Percentiles rank a stretch among this genome's conserved stretches.
Evolutionary conservation across 148 eudicot genomes (phyloP).

Genomic region (Agrostemma githago): DNA sequence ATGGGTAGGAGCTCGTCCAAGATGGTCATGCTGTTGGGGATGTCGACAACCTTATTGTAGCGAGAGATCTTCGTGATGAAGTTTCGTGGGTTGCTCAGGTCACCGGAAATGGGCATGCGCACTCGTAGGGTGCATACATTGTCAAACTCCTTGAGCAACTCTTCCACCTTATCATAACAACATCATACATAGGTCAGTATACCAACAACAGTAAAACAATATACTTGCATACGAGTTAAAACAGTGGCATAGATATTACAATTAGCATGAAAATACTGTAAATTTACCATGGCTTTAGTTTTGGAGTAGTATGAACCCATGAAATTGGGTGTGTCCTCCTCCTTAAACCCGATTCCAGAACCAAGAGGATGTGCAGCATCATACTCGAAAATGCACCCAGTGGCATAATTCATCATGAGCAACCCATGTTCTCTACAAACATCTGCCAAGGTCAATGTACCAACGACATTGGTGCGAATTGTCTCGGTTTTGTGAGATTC

Average conservation of each 20-base stretch:
- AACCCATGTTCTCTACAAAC: conserved; percentile 61
- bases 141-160: conserved; percentile 57
- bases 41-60: conserved; percentile 39
- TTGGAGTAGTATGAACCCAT: conserved; percentile 67
- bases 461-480: conserved; percentile 56
- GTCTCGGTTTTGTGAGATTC: conserved; percentile 62
- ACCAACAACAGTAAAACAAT: background rate
- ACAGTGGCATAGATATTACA: too few relatives aligned
- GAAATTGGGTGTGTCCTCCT: conserved; percentile 69
- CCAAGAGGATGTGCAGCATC: conserved; percentile 56
- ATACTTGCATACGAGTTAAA: background rate
- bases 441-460: conserved; percentile 62
- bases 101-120: conserved; percentile 83
- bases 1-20: conserved; percentile 44
- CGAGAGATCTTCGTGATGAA: conserved; percentile 41
- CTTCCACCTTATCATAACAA: conserved; percentile 31
- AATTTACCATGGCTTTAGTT: conserved; percentile 61
- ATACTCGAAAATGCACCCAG: conserved; percentile 71
- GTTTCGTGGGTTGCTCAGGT: conserved; percentile 41
- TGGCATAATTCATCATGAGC: conserved; percentile 56
- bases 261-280: background rate
- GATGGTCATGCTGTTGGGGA: conserved; percentile 44
- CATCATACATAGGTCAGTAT: conserved; percentile 2
- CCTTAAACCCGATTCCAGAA: conserved; percentile 68
- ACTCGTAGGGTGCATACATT: conserved; percentile 88